These are phyloP conservation scores for Alternaria consortialis DNA, from an alignment of 2,329 filamentous ascomycete genomes.

Conservation along the genomic window DNA sequence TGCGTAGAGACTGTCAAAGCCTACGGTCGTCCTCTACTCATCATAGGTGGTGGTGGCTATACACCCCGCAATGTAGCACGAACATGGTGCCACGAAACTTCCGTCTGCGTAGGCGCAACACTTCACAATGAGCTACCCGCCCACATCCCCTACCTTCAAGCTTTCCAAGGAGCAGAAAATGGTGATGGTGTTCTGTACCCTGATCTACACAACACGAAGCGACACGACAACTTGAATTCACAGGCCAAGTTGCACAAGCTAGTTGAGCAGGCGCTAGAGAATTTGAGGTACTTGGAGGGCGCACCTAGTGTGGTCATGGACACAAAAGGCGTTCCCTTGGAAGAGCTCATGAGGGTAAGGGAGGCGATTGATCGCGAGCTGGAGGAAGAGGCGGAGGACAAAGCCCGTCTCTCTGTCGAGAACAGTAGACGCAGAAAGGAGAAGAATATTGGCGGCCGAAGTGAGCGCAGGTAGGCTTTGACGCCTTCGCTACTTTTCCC, in stretches of 20 bases:
- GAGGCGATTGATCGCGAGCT: conserved; percentile 74
- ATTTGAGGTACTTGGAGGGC: conserved; percentile 83
- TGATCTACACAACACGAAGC: conserved; percentile 78
- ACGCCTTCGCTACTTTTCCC: not conserved
- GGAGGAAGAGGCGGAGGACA: conserved; percentile 70
- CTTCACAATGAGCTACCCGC: conserved; percentile 78
- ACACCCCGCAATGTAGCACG: conserved; percentile 96
- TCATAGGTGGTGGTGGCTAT: conserved; percentile 95
- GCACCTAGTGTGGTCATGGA: conserved; percentile 81
- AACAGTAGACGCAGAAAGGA: conserved; percentile 53
- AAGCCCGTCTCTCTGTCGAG: conserved; percentile 66
- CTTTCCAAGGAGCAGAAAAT: conserved; percentile 83
- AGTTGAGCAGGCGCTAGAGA: conserved; percentile 80
- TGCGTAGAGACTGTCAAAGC: conserved; percentile 91
- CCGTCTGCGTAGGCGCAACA: conserved; percentile 80
- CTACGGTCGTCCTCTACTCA: conserved; percentile 80
- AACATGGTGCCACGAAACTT: conserved; percentile 96
- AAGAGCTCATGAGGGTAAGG: conserved; percentile 63
- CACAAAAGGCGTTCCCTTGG: conserved; percentile 80
- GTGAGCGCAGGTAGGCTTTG: conserved; percentile 47
- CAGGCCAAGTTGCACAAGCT: conserved; percentile 78
- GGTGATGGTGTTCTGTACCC: conserved; percentile 77
- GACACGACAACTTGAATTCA: conserved; percentile 80
- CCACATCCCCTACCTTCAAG: conserved; percentile 84
- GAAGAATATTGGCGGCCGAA: conserved; percentile 56